Evolutionary conservation across 768 basidiomycete genomes (phyloP).

Genomic region (Harrya chromipes): DNA sequence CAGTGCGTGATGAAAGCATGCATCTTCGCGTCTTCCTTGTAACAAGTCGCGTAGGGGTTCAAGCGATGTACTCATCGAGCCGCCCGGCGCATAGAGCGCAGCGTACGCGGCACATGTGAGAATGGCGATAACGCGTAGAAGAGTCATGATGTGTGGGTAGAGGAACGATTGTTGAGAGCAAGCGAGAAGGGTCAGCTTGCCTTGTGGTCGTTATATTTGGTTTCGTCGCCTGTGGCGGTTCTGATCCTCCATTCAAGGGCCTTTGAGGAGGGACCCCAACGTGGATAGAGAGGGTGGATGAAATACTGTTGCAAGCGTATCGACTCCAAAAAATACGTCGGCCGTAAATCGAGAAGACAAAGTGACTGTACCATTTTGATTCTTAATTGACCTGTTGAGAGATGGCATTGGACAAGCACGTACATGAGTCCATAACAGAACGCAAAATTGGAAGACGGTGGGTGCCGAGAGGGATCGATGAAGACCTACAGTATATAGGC

Average conservation of each 20-base stretch:
- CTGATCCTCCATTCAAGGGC: not conserved
- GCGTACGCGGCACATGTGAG: not conserved
- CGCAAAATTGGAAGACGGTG: too few species aligned
- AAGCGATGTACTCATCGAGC: not conserved
- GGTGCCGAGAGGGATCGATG: too few species aligned
- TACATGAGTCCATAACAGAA: too few species aligned
- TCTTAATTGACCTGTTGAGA: not conserved
- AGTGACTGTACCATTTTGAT: not conserved
- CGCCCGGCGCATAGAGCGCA: not conserved
- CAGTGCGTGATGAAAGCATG: not conserved
- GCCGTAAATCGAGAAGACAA: not conserved
- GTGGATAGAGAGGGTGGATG: not conserved
- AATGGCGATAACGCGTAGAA: not conserved
- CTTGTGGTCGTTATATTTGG: not conserved
- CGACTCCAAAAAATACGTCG: not conserved
- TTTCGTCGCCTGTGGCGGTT: not conserved
- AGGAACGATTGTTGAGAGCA: not conserved
- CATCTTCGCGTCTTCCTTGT: not conserved
- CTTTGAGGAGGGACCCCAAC: not conserved
- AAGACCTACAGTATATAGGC: too few species aligned
- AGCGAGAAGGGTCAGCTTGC: not conserved
- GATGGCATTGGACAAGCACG: too few species aligned
- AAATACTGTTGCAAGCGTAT: not conserved
- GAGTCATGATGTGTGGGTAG: not conserved
- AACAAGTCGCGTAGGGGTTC: not conserved